Evolutionary conservation across 495 filamentous ascomycete genomes (phyloP).

Genomic region (Cercophora newfieldiana): DNA sequence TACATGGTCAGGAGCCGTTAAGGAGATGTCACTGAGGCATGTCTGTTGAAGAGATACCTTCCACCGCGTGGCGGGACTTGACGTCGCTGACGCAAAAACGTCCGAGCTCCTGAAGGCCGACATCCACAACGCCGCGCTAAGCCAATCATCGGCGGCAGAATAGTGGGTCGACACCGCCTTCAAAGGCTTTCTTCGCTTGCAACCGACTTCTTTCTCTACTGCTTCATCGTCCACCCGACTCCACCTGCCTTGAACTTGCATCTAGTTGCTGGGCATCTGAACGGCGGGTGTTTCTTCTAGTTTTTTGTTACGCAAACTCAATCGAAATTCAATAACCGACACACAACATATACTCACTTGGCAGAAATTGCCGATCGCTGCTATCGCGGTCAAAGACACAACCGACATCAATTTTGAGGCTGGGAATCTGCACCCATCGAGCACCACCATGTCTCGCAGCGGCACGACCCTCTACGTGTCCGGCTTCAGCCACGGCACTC

Average conservation of each 20-base stretch:
- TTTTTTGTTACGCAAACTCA: neutral
- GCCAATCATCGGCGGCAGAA: neutral
- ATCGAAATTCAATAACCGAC: neutral
- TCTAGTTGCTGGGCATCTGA: neutral
- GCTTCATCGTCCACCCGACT: neutral
- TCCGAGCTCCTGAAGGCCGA: neutral
- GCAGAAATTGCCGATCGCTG: neutral
- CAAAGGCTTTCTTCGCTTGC: neutral
- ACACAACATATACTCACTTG: neutral
- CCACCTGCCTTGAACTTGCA: neutral
- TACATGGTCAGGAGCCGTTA: too few relatives aligned
- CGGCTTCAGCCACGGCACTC: conserved; percentile 98
- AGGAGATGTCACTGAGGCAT: too few relatives aligned
- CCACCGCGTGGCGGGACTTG: too few relatives aligned
- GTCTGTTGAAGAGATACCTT: too few relatives aligned
- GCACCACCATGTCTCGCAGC: conserved; percentile 77
- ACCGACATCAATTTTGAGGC: neutral
- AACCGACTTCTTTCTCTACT: neutral
- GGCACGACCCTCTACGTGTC: conserved; percentile 93
- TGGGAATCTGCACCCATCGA: neutral
- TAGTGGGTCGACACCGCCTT: neutral
- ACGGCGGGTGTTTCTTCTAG: neutral
- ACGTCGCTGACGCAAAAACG: neutral
- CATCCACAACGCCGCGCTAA: neutral
- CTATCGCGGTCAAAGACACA: neutral